Evolutionary conservation across 2,329 filamentous ascomycete species (phyloP), one percentile per base, ranked within the genome.

Genomic region (Penicillium olsonii): DNA sequence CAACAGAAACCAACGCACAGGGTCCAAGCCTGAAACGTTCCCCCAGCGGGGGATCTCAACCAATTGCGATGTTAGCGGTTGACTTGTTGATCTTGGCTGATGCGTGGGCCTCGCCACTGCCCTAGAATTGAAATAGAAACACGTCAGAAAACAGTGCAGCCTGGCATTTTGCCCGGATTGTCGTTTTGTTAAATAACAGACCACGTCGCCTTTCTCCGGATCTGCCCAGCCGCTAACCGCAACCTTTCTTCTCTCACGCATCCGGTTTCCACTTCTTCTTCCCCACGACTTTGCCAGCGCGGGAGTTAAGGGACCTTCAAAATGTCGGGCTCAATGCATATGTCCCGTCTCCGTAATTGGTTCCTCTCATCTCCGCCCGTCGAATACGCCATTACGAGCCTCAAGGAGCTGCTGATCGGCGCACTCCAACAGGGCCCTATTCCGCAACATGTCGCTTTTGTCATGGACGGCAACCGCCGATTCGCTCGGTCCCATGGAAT

Each of bases 401-500:
- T 95, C 17, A 85, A 90, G 56, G 89, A 95, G 68, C 77, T 96
- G 42, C 80, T 97, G 55, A 94, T 99, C 61, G 90, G 90, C 46
- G 88, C 92, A 42, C 75, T 97, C 45, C 87, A 87, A 66, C 92
- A 96, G 72, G 94, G 94, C 0, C 90, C 91, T 2, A 87, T 99
- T 47, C 94, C 94, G 9, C 86, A 90, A 65, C 94, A 99, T 83
- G 84, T 99, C 53, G 94, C 94, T n/a, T 99, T 99, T 67, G 92
- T 96, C 62, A 99, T 99, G 94, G 94, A 99, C 69, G 94, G 94
- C 48, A 99, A 99, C 74, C 80, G 94, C 64, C 87, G 94, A 38
- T 99, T 95, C 75, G 94, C 94, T 12, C 83, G 89, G 54, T 88
- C 81, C 55, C 90, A 94, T 74, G 85, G 92, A 57, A 96, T 99